Base-by-base conservation (phyloP, 345 rosid species). In the Citrus mangshanensis region DNA sequence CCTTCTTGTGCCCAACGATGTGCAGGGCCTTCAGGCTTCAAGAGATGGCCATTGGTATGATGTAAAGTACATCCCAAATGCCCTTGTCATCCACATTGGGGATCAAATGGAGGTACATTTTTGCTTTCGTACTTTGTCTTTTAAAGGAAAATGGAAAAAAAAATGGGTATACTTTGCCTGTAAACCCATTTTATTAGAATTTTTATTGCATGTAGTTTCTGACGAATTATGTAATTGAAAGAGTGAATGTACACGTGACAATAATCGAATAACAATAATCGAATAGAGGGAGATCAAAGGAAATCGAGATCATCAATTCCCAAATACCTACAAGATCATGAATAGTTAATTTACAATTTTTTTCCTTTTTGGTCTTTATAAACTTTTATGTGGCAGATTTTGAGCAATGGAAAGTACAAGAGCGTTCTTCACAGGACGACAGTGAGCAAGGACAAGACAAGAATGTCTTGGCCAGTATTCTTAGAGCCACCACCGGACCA, bases 381-480 rank as follows among this genome's bases (percentile, higher is more conserved):
- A 0, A 27, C 9, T 12, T 62, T 62, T 3, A 51, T 42, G 32
- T 13, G n/a, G 49, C 71, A 84, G 86, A 74, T 84, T 14, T 65
- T 81, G n/a, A 84, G 84, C 65, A 84, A 84, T 49, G 84, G 86
- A 9, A 81, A 78, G 70, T 84, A 78, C 72, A 78, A 58, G 75
- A 75, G 78, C 12, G 84, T 78, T 28, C 46, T 81, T 7, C 86
- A 84, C 75, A 74, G 86, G 51, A 75, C 80, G 27, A 27, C 63
- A 27, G 86, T 81, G 67, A 78, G 75, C 51, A 78, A 75, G 51
- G 81, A 77, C 14, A 54, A 46, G 51, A 70, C 68, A 16, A 78
- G 86, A 24, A 63, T 80, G 49, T 84, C 86, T 16, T 84, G 84
- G 84, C 75, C 84, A 7, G 72, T 84, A 37, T 84, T 84, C 70